phyloP scores from a whole-genome alignment of 495 filamentous ascomycete genomes.

The Penicillium subrubescens region DNA sequence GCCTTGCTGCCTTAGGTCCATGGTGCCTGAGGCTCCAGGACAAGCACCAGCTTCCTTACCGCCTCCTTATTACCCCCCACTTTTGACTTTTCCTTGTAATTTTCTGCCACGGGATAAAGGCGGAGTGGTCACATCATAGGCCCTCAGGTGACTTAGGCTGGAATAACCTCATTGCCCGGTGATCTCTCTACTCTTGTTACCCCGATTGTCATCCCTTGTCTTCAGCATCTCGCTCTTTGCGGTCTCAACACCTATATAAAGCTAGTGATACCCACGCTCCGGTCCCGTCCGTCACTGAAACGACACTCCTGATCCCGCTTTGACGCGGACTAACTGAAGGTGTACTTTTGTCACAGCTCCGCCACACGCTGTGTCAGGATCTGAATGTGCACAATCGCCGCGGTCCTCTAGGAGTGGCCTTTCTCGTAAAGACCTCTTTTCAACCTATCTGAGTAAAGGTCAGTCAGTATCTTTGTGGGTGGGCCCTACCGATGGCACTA shows the following conservation, averaged over 20 bases:
- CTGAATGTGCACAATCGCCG: constrained; percentile 18
- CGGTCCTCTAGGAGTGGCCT: constrained; percentile 11
- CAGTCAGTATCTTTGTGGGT: constrained; percentile 6
- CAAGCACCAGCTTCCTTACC: not conserved
- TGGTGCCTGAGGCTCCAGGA: not conserved
- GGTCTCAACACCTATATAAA: not conserved
- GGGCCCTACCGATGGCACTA: not conserved
- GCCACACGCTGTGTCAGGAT: constrained; percentile 8
- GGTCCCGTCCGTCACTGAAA: constrained; percentile 6
- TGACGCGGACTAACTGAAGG: constrained; percentile 11
- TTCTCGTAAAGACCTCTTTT: constrained; percentile 17
- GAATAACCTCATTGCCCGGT: constrained; percentile 31
- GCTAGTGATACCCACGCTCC: not conserved
- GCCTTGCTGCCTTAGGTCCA: not conserved
- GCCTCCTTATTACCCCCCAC: constrained; percentile 39
- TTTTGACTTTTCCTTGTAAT: constrained; percentile 7
- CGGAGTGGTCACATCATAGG: constrained; percentile 14
- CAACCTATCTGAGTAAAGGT: constrained; percentile 10
- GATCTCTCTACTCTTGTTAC: constrained; percentile 8
- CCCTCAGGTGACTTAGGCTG: constrained; percentile 34
- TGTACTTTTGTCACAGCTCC: constrained; percentile 19
- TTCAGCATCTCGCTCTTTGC: not conserved
- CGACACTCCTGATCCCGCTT: constrained; percentile 14
- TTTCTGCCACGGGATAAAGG: constrained; percentile 20
- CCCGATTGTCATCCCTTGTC: not conserved